Base-by-base conservation (phyloP, 2,329 filamentous ascomycete genomes). In the Penicillium palitans region DNA sequence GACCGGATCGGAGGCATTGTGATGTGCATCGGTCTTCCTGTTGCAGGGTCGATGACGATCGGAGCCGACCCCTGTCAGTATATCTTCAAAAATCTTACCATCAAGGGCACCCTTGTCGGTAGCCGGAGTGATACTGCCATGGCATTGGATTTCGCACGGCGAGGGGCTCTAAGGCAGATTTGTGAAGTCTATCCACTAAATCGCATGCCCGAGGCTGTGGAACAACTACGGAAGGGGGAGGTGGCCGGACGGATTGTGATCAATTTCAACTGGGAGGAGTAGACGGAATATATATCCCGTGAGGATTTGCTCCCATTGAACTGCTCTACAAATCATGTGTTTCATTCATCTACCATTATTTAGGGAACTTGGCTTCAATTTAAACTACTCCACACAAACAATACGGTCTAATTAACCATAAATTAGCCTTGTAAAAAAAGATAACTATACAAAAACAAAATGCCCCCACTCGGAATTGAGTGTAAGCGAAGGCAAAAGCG, bases 171-270 rank as follows among this genome's bases (percentile, higher is more conserved):
- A 58, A 79, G 80, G 68, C 76, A 77, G 44, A 81, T 84, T 25
- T 77, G 76, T 29, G 81, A 82, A 31, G 78, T 83, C 2, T 75
- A 79, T 56, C 74, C 75, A 0, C 66, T 83, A 61, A 78, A 77
- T 35, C 63, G 76, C 41, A 75, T 84, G 45, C 71, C 81, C 17
- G 81, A 84, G 62, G 80, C 78, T 19, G 79, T 84, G 24, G 76
- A 82, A 64, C 79, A 79, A 63, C 65, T 84, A 62, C 73, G 74
- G 54, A 73, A 72, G 40, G 81, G 81, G 0, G 74, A 84, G 63
- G 76, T 84, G 45, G 79, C 81, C 8, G 82, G 82, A 2, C 70
- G 82, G 19, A 78, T 81, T 44, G 82, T 84, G 13, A 75, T 84
- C 21, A 79, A 83, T 64, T 84, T 84, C 62, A 82, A 84, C 33